Evolutionary conservation across 2,329 filamentous ascomycete species (phyloP).

Genomic region (Exophiala dermatitidis): DNA sequence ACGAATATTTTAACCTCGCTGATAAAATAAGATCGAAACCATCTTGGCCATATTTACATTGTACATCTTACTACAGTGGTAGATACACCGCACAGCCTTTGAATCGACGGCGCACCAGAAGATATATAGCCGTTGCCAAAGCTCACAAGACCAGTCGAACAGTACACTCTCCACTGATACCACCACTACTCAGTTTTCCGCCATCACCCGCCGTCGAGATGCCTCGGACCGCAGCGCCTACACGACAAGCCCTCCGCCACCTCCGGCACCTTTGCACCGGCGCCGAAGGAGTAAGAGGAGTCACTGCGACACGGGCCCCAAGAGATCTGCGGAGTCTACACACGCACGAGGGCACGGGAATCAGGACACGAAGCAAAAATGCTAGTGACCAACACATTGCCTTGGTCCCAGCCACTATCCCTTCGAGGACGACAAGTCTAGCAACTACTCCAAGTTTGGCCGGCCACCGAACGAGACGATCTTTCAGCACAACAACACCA

Average conservation of each 20-base stretch:
- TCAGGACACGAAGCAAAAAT: neutral
- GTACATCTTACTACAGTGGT: neutral
- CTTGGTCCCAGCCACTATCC: too few species aligned
- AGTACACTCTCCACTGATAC: neutral
- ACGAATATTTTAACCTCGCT: neutral
- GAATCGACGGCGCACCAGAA: too few species aligned
- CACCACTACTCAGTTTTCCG: neutral
- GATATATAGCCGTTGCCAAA: too few species aligned
- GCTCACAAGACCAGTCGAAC: too few species aligned
- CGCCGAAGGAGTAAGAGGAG: neutral
- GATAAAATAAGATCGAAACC: neutral
- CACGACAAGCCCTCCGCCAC: conserved; percentile 17
- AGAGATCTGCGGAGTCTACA: neutral
- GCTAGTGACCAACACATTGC: neutral
- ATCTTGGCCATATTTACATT: neutral
- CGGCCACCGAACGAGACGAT: neutral
- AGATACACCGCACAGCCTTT: too few species aligned
- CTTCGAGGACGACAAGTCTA: too few species aligned
- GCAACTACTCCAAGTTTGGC: too few species aligned
- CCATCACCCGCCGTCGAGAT: neutral
- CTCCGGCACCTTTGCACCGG: conserved; percentile 15
- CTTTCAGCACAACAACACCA: conserved; percentile 8
- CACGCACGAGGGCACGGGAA: neutral
- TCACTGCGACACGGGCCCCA: neutral
- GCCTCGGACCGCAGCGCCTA: conserved; percentile 9